Base-by-base conservation (phyloP, 768 basidiomycete genomes). In the Lactifluus volemus region DNA sequence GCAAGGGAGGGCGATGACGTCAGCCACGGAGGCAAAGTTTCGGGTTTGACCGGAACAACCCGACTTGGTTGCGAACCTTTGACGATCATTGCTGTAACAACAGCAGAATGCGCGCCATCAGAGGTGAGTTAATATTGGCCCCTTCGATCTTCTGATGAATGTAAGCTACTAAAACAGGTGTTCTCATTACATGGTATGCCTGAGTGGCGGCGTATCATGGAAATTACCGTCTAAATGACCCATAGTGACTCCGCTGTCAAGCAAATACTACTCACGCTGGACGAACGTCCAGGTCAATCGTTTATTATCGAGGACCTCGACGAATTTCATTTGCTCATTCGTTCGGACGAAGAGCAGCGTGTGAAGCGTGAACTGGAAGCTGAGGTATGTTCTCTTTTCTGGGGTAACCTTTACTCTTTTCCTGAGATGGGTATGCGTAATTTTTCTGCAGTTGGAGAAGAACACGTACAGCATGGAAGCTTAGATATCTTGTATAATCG, bases 221-320 rank as follows among this genome's bases (percentile, higher is more conserved):
- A 29, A 14, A 19, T 54, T 25, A n/a, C 38, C 36, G 9, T 42
- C 42, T 32, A 11, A 19, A n/a, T 5, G 19, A 3, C 29, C 21
- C 29, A 5, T 67, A 92, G 92, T 69, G 92, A 94, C 71, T 84
- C 89, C 1, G 91, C 90, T 1, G 92, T 94, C 61, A 94, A 93
- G 73, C 89, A 92, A 70, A 91, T 93, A 58, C 77, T 93, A 39
- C 76, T 92, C 54, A 76, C 83, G 38, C 83, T 93, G 85, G 89
- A 93, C 69, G 88, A 92, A 68, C 85, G 81, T 68, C 61, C 61
- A 19, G 51, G 51, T 19, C 77, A 82, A 9, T 81, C 78, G 56
- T 94, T 94, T 71, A 85, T 94, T 64, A 89, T 94, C 62, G 88
- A 92, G 67, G 92, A 94, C 67, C 71, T 94, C 29, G 92, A 93